phyloP scores from a whole-genome alignment of 2,329 filamentous ascomycete genomes.

The Xylariaceae sp. region DNA sequence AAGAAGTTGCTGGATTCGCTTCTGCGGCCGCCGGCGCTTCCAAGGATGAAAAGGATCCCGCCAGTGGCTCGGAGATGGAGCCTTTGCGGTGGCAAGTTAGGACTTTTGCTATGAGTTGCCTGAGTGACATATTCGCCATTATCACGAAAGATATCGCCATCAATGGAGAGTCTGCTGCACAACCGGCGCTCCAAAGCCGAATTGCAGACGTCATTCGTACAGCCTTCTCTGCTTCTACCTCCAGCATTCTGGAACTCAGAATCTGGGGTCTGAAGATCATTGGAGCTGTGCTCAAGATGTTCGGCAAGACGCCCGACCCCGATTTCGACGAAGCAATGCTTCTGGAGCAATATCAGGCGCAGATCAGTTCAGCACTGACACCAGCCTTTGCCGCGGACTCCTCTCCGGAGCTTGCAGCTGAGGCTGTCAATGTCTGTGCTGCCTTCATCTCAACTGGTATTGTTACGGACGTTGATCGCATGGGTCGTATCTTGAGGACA shows the following conservation, averaged over 20 bases:
- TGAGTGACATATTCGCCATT: slow-evolving; percentile 75
- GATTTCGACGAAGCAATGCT: slow-evolving; percentile 97
- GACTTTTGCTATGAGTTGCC: slow-evolving; percentile 85
- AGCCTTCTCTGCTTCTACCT: slow-evolving; percentile 95
- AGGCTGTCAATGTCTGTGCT: slow-evolving; percentile 96
- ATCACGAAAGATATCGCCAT: slow-evolving; percentile 73
- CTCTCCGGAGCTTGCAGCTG: slow-evolving; percentile 88
- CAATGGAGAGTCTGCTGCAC: slow-evolving; percentile 72
- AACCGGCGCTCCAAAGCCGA: slow-evolving; percentile 71
- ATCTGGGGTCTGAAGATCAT: slow-evolving; percentile 92
- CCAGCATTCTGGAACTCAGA: slow-evolving; percentile 81
- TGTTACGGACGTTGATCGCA: slow-evolving; percentile 94
- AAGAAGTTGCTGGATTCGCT: slow-evolving; percentile 94
- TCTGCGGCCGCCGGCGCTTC: slow-evolving; percentile 54
- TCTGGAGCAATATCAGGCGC: slow-evolving; percentile 95
- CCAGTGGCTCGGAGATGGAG: slow-evolving; percentile 65
- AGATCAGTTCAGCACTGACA: slow-evolving; percentile 93
- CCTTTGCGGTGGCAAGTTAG: slow-evolving; percentile 91
- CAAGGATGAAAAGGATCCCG: slow-evolving; percentile 47
- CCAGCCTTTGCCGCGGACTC: slow-evolving; percentile 95
- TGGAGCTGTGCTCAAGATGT: slow-evolving; percentile 88
- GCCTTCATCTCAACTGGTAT: slow-evolving; percentile 96
- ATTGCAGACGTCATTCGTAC: slow-evolving; percentile 93
- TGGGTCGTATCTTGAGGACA: slow-evolving; percentile 95
- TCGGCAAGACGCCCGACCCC: slow-evolving; percentile 90